Evolutionary conservation across 2,329 filamentous ascomycete genomes (phyloP).

Genomic region (Epichloe glyceriae): DNA sequence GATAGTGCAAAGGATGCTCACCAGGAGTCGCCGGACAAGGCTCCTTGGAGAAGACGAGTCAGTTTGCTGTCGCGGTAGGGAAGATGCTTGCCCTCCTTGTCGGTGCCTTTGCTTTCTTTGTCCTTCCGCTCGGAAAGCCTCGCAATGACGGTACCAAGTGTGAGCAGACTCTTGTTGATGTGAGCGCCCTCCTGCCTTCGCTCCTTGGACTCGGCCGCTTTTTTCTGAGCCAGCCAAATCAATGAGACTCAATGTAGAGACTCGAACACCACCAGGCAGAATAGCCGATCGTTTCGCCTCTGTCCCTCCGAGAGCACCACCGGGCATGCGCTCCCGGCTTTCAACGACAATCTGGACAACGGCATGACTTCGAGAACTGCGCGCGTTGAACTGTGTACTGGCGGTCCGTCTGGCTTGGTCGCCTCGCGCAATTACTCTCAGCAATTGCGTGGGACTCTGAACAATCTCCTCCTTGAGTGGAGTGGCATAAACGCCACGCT

Average conservation of each 20-base stretch:
- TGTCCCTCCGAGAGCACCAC: conserved; percentile 25
- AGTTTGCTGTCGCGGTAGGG: conserved; percentile 97
- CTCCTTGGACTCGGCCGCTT: conserved; percentile 91
- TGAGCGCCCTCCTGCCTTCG: conserved; percentile 88
- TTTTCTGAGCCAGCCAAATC: conserved; percentile 94
- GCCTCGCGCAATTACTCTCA: conserved; percentile 88
- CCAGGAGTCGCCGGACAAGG: conserved; percentile 86
- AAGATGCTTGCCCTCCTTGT: conserved; percentile 83
- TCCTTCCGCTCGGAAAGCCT: conserved; percentile 84
- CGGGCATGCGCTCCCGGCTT: conserved; percentile 72
- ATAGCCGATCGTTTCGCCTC: conserved; percentile 54
- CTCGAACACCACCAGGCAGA: conserved; percentile 76
- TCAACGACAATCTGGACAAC: conserved; percentile 98
- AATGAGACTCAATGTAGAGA: conserved; percentile 89
- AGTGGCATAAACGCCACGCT: conserved; percentile 89
- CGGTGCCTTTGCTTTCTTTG: conserved; percentile 56
- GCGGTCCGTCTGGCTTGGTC: conserved; percentile 82
- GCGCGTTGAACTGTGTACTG: conserved; percentile 92
- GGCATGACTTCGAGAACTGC: conserved; percentile 93
- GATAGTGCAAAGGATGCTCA: conserved; percentile 95
- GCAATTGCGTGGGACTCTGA: conserved; percentile 87
- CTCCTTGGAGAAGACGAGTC: conserved; percentile 81
- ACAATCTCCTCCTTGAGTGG: conserved; percentile 97
- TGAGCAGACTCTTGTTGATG: conserved; percentile 96
- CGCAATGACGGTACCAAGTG: conserved; percentile 87